Evolutionary conservation across 2,329 filamentous ascomycete genomes (phyloP).

Genomic region (Setomelanomma holmii): DNA sequence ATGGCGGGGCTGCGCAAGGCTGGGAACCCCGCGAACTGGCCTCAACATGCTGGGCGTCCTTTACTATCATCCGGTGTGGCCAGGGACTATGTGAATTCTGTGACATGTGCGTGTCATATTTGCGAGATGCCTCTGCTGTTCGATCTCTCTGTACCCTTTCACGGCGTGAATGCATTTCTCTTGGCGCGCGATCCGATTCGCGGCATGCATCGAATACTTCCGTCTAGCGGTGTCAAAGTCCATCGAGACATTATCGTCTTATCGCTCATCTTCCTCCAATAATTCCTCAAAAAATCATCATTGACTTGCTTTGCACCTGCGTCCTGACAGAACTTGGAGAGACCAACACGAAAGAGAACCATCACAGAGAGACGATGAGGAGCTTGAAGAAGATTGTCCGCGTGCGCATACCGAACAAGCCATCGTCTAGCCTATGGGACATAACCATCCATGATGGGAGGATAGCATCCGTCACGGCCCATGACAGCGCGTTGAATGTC

Average conservation of each 20-base stretch:
- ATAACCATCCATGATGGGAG: conserved; percentile 42
- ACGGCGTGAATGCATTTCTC: conserved; percentile 13
- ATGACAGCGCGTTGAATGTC: conserved; percentile 17
- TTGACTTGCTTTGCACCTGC: conserved; percentile 20
- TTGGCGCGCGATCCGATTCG: conserved; percentile 12
- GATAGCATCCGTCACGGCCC: conserved; percentile 44
- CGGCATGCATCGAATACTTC: conserved; percentile 15
- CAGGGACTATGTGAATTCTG: background rate
- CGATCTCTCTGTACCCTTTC: conserved; percentile 5
- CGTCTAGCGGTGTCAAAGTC: conserved; percentile 1
- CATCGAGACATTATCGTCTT: conserved; percentile 25
- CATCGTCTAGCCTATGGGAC: conserved; percentile 45
- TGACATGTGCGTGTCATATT: background rate
- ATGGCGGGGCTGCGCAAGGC: conserved; percentile 26
- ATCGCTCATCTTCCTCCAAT: no score
- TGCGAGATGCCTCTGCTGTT: background rate
- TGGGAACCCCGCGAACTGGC: conserved; percentile 21
- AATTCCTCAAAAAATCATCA: no score
- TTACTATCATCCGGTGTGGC: background rate
- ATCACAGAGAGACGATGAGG: background rate
- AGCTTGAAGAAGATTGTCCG: conserved; percentile 40
- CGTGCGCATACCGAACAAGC: conserved; percentile 45
- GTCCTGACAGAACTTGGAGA: no score
- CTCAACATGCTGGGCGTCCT: conserved; percentile 2
- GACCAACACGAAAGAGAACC: background rate